These are phyloP conservation scores for Cyanidioschyzon merolae DNA, from an alignment of 23 red algal genomes.

Conservation along the genomic window DNA sequence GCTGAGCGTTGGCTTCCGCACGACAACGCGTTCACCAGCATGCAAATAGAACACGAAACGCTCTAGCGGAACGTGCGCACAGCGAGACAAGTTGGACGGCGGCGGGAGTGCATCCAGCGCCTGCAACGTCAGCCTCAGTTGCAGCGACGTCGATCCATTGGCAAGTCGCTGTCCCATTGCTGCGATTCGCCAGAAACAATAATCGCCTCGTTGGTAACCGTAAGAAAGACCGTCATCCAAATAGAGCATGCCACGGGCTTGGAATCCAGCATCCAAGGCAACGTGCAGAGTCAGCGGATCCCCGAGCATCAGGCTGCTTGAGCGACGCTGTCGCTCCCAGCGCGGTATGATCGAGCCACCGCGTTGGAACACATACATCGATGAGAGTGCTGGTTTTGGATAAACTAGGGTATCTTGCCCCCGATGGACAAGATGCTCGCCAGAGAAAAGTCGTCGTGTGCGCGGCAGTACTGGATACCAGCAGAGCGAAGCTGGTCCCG, in stretches of 20 bases:
- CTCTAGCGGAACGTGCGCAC: neutral
- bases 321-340: constrained; percentile 46
- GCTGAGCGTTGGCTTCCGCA: neutral
- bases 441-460: neutral
- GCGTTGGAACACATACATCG: constrained; percentile 55
- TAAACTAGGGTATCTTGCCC: constrained; percentile 10
- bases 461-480: constrained; percentile 63
- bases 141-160: neutral
- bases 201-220: constrained; percentile 37
- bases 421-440: neutral
- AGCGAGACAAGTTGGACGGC: neutral
- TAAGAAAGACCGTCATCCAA: constrained; percentile 71
- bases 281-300: constrained; percentile 74
- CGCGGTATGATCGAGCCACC: constrained; percentile 72
- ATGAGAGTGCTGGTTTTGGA: constrained; percentile 20
- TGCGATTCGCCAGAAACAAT: neutral
- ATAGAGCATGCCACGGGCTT: constrained; percentile 55
- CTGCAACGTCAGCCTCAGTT: neutral
- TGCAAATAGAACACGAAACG: neutral
- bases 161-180: neutral
- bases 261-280: constrained; percentile 35
- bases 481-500: neutral
- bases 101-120: neutral
- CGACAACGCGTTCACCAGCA: neutral
- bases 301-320: constrained; percentile 32